Evolutionary conservation across 352 stramenopile genomes (phyloP).

Genomic region (Phytophthora pluvialis): DNA sequence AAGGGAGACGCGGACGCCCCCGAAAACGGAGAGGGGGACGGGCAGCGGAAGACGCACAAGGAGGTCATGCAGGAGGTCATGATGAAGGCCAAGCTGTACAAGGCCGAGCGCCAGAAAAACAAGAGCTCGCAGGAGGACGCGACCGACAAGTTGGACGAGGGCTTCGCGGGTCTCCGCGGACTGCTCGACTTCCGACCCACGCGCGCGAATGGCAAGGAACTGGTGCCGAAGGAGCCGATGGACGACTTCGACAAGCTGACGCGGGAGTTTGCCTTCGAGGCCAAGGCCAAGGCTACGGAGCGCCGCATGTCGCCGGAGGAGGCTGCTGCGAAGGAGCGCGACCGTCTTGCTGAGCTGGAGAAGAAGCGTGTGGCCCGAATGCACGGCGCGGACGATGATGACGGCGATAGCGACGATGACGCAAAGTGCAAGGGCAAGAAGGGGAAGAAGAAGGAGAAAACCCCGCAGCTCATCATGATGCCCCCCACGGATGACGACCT

Average conservation of each 20-base stretch:
- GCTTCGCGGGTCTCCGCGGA: conserved; percentile 65
- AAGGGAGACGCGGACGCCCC: conserved; percentile 24
- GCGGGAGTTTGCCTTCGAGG: conserved; percentile 87
- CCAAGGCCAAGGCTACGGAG: conserved; percentile 94
- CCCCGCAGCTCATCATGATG: conserved; percentile 73
- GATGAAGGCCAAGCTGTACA: conserved; percentile 92
- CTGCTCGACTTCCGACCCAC: conserved; percentile 85
- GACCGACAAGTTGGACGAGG: conserved; percentile 77
- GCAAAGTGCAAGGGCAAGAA: conserved; percentile 61
- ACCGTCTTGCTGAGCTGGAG: conserved; percentile 93
- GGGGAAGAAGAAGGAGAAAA: conserved; percentile 52
- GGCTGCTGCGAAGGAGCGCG: conserved; percentile 91
- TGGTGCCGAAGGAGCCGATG: conserved; percentile 72
- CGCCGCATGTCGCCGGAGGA: conserved; percentile 96
- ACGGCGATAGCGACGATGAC: conserved; percentile 65
- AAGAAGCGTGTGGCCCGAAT: conserved; percentile 94
- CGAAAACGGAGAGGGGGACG: conserved; percentile 26
- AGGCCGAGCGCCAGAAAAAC: conserved; percentile 87
- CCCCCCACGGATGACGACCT: conserved; percentile 91
- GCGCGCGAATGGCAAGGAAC: conserved; percentile 62
- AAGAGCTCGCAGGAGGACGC: conserved; percentile 84
- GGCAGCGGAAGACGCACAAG: conserved; percentile 83
- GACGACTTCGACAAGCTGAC: conserved; percentile 90
- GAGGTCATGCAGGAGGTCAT: conserved; percentile 93
- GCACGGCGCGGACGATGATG: conserved; percentile 88